Conservation (phyloP, 306 rosid genomes). For the Dalbergia oliveri region DNA sequence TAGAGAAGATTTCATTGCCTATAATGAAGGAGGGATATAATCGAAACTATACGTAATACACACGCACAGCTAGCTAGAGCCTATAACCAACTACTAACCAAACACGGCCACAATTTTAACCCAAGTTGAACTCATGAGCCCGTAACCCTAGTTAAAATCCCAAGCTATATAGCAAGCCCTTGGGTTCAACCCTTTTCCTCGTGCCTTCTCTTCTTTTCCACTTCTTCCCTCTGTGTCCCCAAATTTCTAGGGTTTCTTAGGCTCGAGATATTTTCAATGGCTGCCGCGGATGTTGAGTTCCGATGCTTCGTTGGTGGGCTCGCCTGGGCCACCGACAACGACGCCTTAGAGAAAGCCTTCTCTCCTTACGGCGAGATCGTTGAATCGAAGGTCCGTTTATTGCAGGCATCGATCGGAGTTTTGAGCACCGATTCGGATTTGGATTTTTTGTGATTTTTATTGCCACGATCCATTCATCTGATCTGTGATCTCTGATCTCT, state of each 20-base stretch:
- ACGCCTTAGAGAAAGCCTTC: constrained; percentile 69
- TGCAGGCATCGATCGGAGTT: constrained; percentile 70
- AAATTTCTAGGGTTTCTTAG: not conserved
- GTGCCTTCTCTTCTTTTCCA: not conserved
- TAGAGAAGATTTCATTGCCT: not conserved
- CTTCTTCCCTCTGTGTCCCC: not conserved
- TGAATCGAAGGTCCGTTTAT: constrained; percentile 98
- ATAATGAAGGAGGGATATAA: not conserved
- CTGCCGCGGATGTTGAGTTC: constrained; percentile 73
- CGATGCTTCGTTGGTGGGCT: constrained; percentile 98
- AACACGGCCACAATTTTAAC: not conserved
- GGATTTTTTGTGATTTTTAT: constrained; percentile 16
- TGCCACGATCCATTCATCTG: constrained; percentile 43
- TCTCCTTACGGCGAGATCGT: constrained; percentile 67
- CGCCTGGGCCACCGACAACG: constrained; percentile 90
- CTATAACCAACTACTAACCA: not conserved
- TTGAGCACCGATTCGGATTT: constrained; percentile 68
- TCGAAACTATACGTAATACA: not conserved
- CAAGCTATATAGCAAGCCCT: constrained; percentile 52
- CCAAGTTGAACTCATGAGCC: constrained; percentile 27
- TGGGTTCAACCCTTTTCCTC: fast-evolving
- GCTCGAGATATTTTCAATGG: constrained; percentile 47
- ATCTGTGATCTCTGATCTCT: constrained; percentile 67
- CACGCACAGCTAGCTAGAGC: not conserved
- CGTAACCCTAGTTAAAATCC: constrained; percentile 55